Evolutionary conservation across 768 basidiomycete genomes (phyloP), one percentile per base, ranked within the genome.

Genomic region (Pleurotus sapidus): DNA sequence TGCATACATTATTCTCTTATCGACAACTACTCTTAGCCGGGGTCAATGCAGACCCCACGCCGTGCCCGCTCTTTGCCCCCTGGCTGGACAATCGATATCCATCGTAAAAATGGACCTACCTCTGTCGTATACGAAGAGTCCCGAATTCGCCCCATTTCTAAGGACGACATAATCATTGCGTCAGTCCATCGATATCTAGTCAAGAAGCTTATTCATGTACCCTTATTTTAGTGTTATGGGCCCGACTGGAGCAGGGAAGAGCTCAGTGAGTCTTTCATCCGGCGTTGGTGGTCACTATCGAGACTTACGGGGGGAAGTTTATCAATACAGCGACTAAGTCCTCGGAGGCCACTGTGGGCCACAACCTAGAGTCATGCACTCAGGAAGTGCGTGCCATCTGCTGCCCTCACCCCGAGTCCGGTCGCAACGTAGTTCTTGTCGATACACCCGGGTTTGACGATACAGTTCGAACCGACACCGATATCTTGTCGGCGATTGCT

Each of bases 371-470:
- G 5, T 67, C 70, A 2, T 68, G 68, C 42, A 71, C 70, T 1
- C 38, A 57, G 39, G 53, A 58, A 9, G 59, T 70, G 8, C 37
- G 59, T 17, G 60, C 63, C 9, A 58, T 64, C 20, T 47, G 58
- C 14, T 65, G 64, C 38, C 56, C 45, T 27, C 60, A 64, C 51
- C 61, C 58, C 6, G 25, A 42, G 18, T 25, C 42, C 38, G 24
- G 53, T 7, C 45, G 58, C n/a, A 51, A 60, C 39, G 49, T 71
- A 25, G 59, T 69, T 47, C 60, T 72, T 25, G 63, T 72, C 12
- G 71, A 72, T 49, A 71, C 70, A 2, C 71, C 69, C 3, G 70
- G 70, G 1, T 72, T 70, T 43, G 69, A 72, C 50, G 64, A 68
- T 51, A 66, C 65, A 5, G 49, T 40, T 17, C 49, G 55, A 12